Evolutionary conservation across 805 yeast species (phyloP), one percentile per base, ranked within the genome.

Genomic region (Wickerhamomyces kurtzmanii): DNA sequence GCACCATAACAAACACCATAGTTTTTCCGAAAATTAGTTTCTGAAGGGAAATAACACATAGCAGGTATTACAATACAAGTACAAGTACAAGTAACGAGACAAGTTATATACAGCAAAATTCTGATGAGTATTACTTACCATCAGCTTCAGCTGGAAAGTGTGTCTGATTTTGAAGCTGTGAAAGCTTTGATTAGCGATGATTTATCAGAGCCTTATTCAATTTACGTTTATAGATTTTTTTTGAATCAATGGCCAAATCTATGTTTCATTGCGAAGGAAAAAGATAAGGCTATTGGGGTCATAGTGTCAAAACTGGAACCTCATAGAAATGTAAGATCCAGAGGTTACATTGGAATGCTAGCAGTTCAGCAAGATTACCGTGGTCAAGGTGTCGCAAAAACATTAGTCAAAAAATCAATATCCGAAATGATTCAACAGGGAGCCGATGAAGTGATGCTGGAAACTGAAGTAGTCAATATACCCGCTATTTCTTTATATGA

Each of bases 261-360:
- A 32, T 80, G 94, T 34, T 68, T 68, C 29, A 45, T 82, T 21
- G 89, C 80, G 8, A 66, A 65, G 32, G 40, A 23, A 12, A 48
- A 44, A 6, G 47, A 34, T 5, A 43, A 47, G 12, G 64, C 78
- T 3, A 61, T 87, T n/a, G 98, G 96, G 4, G 83, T 80, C 21
- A 75, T 89, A 6, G 82, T 91, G 6, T 76, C 93, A 29, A 84
- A 86, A 43, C 71, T 75, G 9, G 94, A 82, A 37, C 60, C 69
- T 1, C 96, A 89, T 53, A 65, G 89, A 33, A 64, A 68, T 14
- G 76, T 71, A 8, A 62, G 95, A 34, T 48, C 64, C 40, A 65
- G 98, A 34, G 98, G 98, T 0, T 91, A 91, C 46, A 87, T 91
- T 17, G 98, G 96, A 3, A 91, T 91, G 98, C 57, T 91, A 30